Evolutionary conservation across 2,329 filamentous ascomycete genomes (phyloP), one percentile per base, ranked within the genome.

Genomic region (Hirsutella minnesotensis): DNA sequence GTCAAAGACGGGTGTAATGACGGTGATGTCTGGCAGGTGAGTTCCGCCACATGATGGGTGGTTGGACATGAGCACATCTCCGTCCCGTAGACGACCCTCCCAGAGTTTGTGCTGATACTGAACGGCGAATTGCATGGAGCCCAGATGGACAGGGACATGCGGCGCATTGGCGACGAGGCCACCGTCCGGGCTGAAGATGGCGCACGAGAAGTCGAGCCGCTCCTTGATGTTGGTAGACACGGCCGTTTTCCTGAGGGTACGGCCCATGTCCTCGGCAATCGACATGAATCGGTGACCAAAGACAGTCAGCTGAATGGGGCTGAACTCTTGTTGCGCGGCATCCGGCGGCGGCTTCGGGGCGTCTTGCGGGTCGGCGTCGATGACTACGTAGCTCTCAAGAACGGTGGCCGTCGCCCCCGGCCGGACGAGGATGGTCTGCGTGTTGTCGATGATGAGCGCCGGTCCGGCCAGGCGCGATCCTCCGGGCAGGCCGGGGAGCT

Each of bases 261-360:
- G 71, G 0, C 85, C 83, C 83, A 89, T 89, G 54, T 89, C 83
- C 59, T 89, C 85, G 0, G 85, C 85, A 48, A 89, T 86, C 3
- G 81, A 79, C 84, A 89, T 89, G 63, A 90, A 90, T 3, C 84
- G 72, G 57, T 89, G 83, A 0, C 79, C 81, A 53, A 90, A 89
- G 44, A 89, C 81, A 49, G 77, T 82, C 1, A 90, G 69, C 58
- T 84, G 73, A 50, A 89, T 83, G 5, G 82, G 83, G 41, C 46
- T 50, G 19, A 53, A 50, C 18, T 53, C 51, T 45, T 40, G 43
- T 43, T 46, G 31, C 10, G 47, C 45, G n/a, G 52, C 33, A 13
- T 39, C 35, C 2, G 33, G 38, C 7, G 33, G 36, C 5, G 36
- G 41, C 3, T 41, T 36, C 16, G 47, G 39, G 2, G 39, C n/a